Evolutionary conservation across 768 basidiomycete species (phyloP).

Genomic region (Ramaria sp.): DNA sequence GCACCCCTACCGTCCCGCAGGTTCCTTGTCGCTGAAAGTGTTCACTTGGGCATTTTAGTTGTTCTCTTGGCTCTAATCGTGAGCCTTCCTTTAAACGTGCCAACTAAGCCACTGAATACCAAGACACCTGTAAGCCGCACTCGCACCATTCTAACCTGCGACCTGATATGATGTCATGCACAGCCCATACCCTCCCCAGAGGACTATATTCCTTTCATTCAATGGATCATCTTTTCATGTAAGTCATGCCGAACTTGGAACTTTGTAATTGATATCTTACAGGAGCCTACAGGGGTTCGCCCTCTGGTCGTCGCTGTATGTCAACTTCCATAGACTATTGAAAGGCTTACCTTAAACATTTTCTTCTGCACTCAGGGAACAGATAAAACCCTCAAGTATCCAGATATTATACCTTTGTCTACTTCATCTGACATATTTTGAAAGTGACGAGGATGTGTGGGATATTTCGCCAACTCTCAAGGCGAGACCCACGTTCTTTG

Average conservation of each 20-base stretch:
- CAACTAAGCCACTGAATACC: background rate
- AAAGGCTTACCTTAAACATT: background rate
- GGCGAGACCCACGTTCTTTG: constrained; percentile 6
- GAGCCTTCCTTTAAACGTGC: constrained; percentile 2
- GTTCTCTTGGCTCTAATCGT: background rate
- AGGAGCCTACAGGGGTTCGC: constrained; percentile 5
- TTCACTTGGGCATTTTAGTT: background rate
- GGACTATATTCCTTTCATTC: constrained; percentile 11
- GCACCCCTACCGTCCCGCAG: background rate
- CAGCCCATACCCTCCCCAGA: constrained; percentile 10
- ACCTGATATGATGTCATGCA: background rate
- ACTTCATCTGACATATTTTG: background rate
- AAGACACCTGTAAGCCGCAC: background rate
- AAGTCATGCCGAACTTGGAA: background rate
- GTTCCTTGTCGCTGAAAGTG: background rate
- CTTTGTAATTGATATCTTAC: background rate
- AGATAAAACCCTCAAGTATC: constrained; percentile 1
- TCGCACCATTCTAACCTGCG: background rate
- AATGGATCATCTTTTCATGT: constrained; percentile 13
- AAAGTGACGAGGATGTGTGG: constrained; percentile 13
- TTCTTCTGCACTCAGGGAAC: background rate
- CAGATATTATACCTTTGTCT: background rate
- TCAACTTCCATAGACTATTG: background rate
- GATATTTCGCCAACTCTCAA: constrained; percentile 10
- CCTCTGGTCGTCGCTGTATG: constrained; percentile 11